Evolutionary conservation across 2,329 filamentous ascomycete genomes (phyloP).

Genomic region (Sclerotiophoma versabilis): DNA sequence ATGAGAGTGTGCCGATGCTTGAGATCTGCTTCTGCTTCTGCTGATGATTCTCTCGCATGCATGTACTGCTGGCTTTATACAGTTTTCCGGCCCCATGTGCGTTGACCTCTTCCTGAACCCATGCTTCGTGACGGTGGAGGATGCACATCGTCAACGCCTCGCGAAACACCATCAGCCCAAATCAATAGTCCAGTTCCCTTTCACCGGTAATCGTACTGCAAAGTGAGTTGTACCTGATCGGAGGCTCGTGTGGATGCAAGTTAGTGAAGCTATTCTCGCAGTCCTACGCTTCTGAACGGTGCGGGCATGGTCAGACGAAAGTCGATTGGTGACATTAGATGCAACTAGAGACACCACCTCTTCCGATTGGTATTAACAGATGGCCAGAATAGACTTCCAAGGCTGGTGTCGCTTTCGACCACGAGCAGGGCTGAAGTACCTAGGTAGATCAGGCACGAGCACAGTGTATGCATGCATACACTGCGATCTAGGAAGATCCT

Average conservation of each 20-base stretch:
- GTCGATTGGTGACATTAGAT: neutral
- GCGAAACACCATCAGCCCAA: slow-evolving; percentile 4
- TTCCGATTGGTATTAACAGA: neutral
- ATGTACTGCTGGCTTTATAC: slow-evolving; percentile 1
- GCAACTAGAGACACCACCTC: neutral
- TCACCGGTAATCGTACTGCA: neutral
- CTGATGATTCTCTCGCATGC: neutral
- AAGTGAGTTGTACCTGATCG: neutral
- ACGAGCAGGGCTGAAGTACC: slow-evolving; percentile 3
- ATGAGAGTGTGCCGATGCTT: neutral
- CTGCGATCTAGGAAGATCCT: neutral
- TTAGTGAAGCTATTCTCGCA: neutral
- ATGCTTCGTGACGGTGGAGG: slow-evolving; percentile 7
- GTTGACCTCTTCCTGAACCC: neutral
- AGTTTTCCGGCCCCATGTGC: neutral
- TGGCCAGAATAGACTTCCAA: neutral
- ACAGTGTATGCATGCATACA: neutral
- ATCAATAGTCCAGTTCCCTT: slow-evolving; percentile 20
- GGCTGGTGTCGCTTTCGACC: neutral
- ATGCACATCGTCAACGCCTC: slow-evolving; percentile 2
- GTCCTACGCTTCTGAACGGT: neutral
- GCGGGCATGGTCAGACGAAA: neutral
- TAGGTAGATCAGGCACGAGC: neutral
- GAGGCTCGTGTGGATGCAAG: neutral
- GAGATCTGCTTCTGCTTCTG: neutral